A percentile compares a stretch with the other conserved stretches of the same genome.
These are phyloP conservation scores for Voacanga thouarsii DNA, from an alignment of 257 asterid species.

Conservation along the genomic window DNA sequence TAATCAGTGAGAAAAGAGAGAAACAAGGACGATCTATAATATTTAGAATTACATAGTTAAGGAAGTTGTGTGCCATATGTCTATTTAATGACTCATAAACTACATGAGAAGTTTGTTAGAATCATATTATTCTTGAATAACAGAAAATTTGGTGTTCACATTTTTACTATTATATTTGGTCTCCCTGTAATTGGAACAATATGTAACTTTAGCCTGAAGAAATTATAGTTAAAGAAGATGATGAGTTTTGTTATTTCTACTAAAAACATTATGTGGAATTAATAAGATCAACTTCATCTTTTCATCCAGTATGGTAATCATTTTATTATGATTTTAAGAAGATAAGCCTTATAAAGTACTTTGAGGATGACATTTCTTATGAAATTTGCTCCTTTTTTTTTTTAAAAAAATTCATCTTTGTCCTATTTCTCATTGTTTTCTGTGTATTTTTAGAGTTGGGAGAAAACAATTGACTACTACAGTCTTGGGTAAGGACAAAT, in stretches of 20 bases:
- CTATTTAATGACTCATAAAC: too few relatives aligned
- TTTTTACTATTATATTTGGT: background rate
- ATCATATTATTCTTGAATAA: slow-evolving; percentile 39
- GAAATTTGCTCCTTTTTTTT: background rate
- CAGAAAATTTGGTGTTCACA: slow-evolving; percentile 25
- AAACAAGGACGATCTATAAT: too few relatives aligned
- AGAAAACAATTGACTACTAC: slow-evolving; percentile 97
- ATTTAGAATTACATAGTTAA: too few relatives aligned
- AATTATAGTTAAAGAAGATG: background rate
- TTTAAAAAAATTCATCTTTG: background rate
- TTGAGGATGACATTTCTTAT: background rate
- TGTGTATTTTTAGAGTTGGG: slow-evolving; percentile 69
- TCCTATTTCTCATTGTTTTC: background rate
- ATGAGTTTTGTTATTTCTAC: background rate
- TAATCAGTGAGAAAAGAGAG: background rate
- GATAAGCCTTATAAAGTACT: background rate
- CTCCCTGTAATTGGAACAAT: background rate
- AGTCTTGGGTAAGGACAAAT: slow-evolving; percentile 97
- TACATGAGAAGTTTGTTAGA: too few relatives aligned
- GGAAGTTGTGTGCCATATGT: background rate
- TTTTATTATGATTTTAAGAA: background rate
- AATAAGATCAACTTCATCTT: background rate
- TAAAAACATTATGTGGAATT: background rate
- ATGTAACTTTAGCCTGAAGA: background rate
- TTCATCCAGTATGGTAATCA: background rate